Evolutionary conservation across 176 grass and related monocot species (phyloP).

Genomic region (Ampelocalamus luodianensis): DNA sequence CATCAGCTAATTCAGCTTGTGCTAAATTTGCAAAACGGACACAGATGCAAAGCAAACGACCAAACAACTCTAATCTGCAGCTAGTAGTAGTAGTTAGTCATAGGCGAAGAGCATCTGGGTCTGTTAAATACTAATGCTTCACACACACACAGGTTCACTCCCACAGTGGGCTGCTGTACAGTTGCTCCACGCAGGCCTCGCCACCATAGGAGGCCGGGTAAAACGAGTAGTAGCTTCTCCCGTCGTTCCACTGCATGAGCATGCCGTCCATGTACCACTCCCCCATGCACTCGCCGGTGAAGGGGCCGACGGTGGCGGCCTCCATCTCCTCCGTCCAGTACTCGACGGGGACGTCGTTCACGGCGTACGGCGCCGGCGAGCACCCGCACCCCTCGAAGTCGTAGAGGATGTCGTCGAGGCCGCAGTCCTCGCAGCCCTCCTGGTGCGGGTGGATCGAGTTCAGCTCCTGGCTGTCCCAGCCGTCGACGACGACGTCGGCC

Average conservation of each 20-base stretch:
- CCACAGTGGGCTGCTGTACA: conserved; percentile 50
- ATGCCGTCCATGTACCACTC: conserved; percentile 65
- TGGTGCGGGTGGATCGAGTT: conserved; percentile 46
- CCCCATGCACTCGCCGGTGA: conserved; percentile 37
- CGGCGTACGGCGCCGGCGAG: conserved; percentile 27
- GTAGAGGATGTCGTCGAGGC: conserved; percentile 57
- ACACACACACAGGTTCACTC: conserved; percentile 22
- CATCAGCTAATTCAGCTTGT: conserved; percentile 13
- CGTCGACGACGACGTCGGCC: conserved; percentile 16
- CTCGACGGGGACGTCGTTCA: conserved; percentile 33
- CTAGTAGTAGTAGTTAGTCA: background rate
- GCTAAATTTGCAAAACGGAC: background rate
- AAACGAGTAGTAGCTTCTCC: conserved; percentile 28
- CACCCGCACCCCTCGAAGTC: conserved; percentile 43
- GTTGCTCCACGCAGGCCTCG: conserved; percentile 45
- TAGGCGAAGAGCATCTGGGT: background rate
- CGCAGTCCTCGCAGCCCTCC: conserved; percentile 68
- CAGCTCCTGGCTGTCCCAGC: background rate
- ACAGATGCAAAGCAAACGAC: background rate
- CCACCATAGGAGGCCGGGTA: conserved; percentile 21
- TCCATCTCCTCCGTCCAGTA: conserved; percentile 57
- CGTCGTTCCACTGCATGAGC: conserved; percentile 51
- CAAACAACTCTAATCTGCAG: background rate
- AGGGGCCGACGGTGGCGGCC: conserved; percentile 4
- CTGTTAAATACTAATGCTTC: background rate